Evolutionary conservation across 2,329 filamentous ascomycete genomes (phyloP).

Genomic region (Penicillium freii): DNA sequence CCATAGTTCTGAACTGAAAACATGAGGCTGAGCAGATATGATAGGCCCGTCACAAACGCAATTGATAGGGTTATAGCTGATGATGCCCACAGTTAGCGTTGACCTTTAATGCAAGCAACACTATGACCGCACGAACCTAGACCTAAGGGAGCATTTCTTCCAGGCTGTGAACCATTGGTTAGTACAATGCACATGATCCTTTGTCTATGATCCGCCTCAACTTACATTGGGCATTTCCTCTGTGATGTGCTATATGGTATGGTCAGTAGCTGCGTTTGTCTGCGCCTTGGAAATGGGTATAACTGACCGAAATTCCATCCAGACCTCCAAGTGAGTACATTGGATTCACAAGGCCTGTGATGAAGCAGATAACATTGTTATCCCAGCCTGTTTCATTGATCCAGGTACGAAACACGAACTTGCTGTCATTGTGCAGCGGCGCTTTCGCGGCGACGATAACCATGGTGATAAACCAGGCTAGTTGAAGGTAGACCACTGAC

Average conservation of each 20-base stretch:
- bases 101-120: constrained; percentile 9
- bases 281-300: not conserved
- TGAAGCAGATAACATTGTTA: constrained; percentile 51
- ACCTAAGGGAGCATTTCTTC: constrained; percentile 33
- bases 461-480: constrained; percentile 50
- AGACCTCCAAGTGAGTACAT: constrained; percentile 50
- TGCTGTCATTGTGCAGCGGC: constrained; percentile 44
- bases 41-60: constrained; percentile 51
- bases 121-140: constrained; percentile 19
- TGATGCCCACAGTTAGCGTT: not conserved
- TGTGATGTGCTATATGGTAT: constrained; percentile 44
- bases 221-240: constrained; percentile 54
- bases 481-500: constrained; percentile 46
- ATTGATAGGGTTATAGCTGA: constrained; percentile 49
- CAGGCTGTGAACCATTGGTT: constrained; percentile 21
- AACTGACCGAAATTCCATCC: constrained; percentile 44
- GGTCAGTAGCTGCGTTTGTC: not conserved
- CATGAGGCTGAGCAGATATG: constrained; percentile 54
- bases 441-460: constrained; percentile 51
- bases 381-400: constrained; percentile 56
- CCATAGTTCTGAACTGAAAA: constrained; percentile 52
- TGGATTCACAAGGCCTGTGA: constrained; percentile 52
- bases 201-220: not conserved
- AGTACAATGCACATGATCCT: not conserved
- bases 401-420: constrained; percentile 55